A percentile compares a stretch with the other conserved stretches of the same genome.
Evolutionary conservation across 192 early-diverging fungal species (phyloP).

Genomic region (Backusella parvicylindrica): DNA sequence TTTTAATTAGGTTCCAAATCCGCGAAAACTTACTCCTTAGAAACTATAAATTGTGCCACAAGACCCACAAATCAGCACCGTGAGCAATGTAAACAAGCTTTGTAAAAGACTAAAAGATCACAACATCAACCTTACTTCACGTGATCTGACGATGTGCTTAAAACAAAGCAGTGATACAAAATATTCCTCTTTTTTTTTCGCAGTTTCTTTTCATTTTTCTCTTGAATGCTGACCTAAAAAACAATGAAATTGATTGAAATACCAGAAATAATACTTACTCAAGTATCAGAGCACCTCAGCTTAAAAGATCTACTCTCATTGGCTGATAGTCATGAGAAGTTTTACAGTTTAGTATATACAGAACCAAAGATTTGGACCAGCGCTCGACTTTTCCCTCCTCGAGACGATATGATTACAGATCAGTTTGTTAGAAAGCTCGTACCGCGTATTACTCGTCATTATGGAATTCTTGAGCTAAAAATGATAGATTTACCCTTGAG

Average conservation of each 20-base stretch:
- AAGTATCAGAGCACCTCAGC: background rate
- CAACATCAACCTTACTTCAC: background rate
- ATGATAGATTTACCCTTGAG: slow-evolving; percentile 19
- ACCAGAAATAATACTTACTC: slow-evolving; percentile 6
- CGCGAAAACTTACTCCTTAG: background rate
- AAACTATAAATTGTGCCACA: background rate
- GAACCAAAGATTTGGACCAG: slow-evolving; percentile 16
- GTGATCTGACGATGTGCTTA: background rate
- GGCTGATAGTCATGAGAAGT: background rate
- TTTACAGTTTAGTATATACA: slow-evolving; percentile 4
- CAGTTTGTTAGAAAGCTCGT: slow-evolving; percentile 18
- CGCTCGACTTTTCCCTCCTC: slow-evolving; percentile 12
- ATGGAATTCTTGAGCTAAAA: slow-evolving; percentile 16
- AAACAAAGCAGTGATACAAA: background rate
- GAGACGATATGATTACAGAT: slow-evolving; percentile 19
- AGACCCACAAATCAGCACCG: background rate
- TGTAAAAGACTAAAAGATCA: background rate
- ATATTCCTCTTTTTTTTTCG: background rate
- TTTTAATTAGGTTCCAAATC: background rate
- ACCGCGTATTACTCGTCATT: slow-evolving; percentile 24
- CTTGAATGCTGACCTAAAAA: background rate
- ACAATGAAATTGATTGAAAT: slow-evolving; percentile 3
- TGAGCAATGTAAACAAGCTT: background rate
- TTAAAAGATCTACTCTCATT: slow-evolving; percentile 9
- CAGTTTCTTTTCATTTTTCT: background rate